Conservation (phyloP, 352 stramenopile genomes). For the Globisporangium lucens region DNA sequence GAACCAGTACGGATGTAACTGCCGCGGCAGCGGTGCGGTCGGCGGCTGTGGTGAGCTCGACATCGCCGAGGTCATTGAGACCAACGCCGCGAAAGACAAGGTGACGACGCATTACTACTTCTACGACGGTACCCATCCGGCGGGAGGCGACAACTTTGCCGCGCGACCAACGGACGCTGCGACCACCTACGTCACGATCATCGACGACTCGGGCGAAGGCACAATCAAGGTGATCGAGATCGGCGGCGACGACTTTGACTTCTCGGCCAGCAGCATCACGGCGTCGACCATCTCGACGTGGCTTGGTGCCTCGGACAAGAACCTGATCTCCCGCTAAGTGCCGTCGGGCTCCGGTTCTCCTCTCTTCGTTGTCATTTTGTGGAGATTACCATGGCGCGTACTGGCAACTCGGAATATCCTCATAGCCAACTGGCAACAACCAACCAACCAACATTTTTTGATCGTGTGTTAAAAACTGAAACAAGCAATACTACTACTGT, state of each 20-base stretch:
- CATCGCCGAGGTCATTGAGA: slow-evolving; percentile 70
- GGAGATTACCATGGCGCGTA: background rate
- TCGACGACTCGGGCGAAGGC: slow-evolving; percentile 37
- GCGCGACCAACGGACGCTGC: slow-evolving; percentile 27
- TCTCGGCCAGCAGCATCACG: slow-evolving; percentile 27
- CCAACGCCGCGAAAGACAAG: slow-evolving; percentile 45
- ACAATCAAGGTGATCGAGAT: slow-evolving; percentile 48
- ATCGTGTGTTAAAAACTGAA: background rate
- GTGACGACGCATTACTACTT: slow-evolving; percentile 80
- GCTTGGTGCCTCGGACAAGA: slow-evolving; percentile 34
- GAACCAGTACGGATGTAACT: slow-evolving; percentile 77
- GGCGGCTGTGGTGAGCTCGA: slow-evolving; percentile 73
- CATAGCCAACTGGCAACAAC: background rate
- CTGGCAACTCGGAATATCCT: background rate
- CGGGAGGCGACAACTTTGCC: slow-evolving; percentile 43
- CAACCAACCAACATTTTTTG: background rate
- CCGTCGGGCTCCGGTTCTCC: background rate
- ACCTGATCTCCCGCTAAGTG: slow-evolving; percentile 24
- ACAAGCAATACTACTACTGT: background rate
- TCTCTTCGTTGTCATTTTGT: background rate
- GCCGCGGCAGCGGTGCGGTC: slow-evolving; percentile 42
- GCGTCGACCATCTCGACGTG: slow-evolving; percentile 29
- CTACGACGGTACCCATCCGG: slow-evolving; percentile 43
- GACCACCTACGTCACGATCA: slow-evolving; percentile 50
- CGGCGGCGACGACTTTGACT: slow-evolving; percentile 38